Evolutionary conservation across 495 filamentous ascomycete species (phyloP).

Genomic region (Lophiostoma macrostomum): DNA sequence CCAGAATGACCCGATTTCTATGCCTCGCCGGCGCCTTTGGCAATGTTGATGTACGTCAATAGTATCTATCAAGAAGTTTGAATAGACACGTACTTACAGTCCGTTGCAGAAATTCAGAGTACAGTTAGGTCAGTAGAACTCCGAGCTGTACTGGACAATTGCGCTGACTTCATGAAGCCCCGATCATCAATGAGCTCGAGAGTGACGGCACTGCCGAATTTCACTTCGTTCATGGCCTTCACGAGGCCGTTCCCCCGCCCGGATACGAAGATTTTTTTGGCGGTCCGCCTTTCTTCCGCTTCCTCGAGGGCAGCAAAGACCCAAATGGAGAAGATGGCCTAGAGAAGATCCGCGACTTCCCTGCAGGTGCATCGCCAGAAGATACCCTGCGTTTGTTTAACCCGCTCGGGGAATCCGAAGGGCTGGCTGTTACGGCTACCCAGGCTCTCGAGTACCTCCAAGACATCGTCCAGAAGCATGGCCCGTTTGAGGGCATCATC

Average conservation of each 20-base stretch:
- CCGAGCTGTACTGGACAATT: neutral
- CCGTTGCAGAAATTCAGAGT: conserved; percentile 52
- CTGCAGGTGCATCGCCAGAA: conserved; percentile 48
- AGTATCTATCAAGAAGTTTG: neutral
- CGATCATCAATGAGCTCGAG: conserved; percentile 47
- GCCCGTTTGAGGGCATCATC: conserved; percentile 38
- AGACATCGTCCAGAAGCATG: conserved; percentile 50
- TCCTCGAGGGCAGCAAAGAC: conserved; percentile 47
- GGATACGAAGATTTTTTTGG: conserved; percentile 55
- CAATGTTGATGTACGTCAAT: conserved; percentile 49
- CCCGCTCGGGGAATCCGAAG: neutral
- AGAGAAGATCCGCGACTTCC: conserved; percentile 50
- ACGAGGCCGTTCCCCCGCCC: conserved; percentile 47
- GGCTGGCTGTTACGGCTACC: conserved; percentile 26
- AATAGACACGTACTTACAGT: conserved; percentile 18
- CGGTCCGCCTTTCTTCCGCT: conserved; percentile 50
- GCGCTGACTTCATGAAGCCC: conserved; percentile 37
- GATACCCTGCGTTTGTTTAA: conserved; percentile 36
- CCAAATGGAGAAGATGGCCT: conserved; percentile 47
- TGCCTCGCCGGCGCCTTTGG: conserved; percentile 43
- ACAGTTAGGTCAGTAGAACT: conserved; percentile 36
- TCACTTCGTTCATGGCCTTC: conserved; percentile 49
- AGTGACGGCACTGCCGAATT: conserved; percentile 47
- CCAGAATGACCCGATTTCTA: neutral
- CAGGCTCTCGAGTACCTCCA: conserved; percentile 46